Conservation (phyloP, 768 basidiomycete species). For the Rhodotorula sphaerocarpa region DNA sequence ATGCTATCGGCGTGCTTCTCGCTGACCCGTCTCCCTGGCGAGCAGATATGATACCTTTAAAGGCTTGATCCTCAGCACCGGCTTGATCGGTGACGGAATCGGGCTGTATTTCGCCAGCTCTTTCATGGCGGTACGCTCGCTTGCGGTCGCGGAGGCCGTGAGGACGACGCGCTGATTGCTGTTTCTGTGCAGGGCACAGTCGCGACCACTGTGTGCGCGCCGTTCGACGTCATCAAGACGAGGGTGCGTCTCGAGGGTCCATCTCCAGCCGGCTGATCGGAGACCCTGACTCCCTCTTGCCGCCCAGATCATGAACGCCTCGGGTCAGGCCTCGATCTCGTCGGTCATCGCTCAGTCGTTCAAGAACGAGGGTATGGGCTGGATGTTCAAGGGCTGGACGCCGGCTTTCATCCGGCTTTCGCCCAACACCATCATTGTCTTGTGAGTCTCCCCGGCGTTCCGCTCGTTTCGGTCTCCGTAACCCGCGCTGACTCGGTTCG, state of each 20-base stretch:
- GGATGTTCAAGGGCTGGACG: conserved; percentile 37
- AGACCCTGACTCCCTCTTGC: neutral
- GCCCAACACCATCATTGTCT: conserved; percentile 37
- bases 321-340: conserved; percentile 10
- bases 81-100: conserved; percentile 34
- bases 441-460: conserved; percentile 8
- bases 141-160: neutral
- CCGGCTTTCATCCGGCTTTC: conserved; percentile 38
- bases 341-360: conserved; percentile 30
- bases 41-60: conserved; percentile 39
- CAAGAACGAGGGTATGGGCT: conserved; percentile 34
- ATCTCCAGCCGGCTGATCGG: too few species aligned
- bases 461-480: too few species aligned
- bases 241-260: conserved; percentile 13
- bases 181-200: conserved; percentile 27
- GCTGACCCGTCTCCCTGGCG: neutral
- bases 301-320: conserved; percentile 37
- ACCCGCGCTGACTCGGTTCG: neutral
- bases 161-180: too few species aligned
- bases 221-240: conserved; percentile 38
- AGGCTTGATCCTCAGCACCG: conserved; percentile 22
- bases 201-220: conserved; percentile 39
- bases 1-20: neutral
- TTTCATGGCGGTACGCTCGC: conserved; percentile 33
- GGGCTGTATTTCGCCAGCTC: conserved; percentile 36